A percentile compares a stretch with the other conserved stretches of the same genome.
Conservation (phyloP, 345 rosid species). For the Eucalyptus globulus region DNA sequence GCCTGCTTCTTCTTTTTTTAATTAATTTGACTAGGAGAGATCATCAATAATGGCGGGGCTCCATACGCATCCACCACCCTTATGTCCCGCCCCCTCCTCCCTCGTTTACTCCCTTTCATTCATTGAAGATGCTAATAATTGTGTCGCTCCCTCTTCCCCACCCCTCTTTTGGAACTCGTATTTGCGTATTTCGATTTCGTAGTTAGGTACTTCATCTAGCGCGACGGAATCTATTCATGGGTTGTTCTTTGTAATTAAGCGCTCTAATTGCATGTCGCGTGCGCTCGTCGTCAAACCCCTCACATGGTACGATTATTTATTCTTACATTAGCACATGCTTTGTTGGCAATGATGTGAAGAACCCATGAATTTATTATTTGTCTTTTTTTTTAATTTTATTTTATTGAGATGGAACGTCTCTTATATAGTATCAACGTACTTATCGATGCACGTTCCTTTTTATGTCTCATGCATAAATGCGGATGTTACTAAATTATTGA, state of each 20-base stretch:
- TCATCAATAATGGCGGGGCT: not conserved
- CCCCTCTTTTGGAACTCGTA: not conserved
- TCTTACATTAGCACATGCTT: not conserved
- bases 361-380: not conserved
- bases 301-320: not conserved
- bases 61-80: not conserved
- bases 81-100: not conserved
- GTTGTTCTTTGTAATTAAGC: not conserved
- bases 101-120: not conserved
- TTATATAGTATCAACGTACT: not conserved
- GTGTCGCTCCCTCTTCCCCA: not conserved
- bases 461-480: not conserved
- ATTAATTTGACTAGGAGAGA: not conserved
- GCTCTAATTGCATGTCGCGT: not conserved
- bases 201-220: not conserved
- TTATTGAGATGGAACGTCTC: not conserved
- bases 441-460: not conserved
- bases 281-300: not conserved
- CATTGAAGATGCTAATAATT: not conserved
- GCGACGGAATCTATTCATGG: not conserved
- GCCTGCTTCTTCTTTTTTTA: not conserved
- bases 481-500: not conserved
- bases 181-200: not conserved
- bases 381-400: rapidly evolving
- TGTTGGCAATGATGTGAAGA: not conserved